Base-by-base conservation (phyloP, 1,139 yeast species). In the Trichomonascaceae sp. region DNA sequence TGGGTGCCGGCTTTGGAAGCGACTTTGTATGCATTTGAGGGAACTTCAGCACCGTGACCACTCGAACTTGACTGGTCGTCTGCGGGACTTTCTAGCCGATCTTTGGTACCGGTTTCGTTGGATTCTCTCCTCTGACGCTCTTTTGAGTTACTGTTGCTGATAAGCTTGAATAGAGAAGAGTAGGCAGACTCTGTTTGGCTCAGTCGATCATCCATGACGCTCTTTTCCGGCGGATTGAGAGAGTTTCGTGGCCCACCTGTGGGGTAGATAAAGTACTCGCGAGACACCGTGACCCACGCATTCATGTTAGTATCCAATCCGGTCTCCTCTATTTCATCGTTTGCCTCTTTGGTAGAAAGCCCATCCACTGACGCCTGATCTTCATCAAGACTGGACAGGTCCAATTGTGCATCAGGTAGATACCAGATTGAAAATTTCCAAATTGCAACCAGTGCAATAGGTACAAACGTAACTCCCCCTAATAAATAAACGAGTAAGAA, bases 241-340 rank as follows among this genome's bases (percentile, higher is more conserved):
- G 51, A 42, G 32, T 48, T 44, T 29, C 47, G 46, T 8, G 54
- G 42, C 11, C 53, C 53, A 0, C 57, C 56, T 1, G 50, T 44
- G 4, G 59, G 62, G 47, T 69, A 63, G 36, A 59, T 62, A 40
- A 70, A 70, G 45, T 78, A 82, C 45, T 80, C 89, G 40, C 74
- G 74, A 0, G 95, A 81, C 6, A 85, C 84, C 3, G 79, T 73
- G 3, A 87, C 57, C 93, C 94, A 84, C 2, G 94, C 95, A 9
- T 73, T 59, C 49, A 71, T 74, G 45, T 64, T 70, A 0, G 84
- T 69, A 26, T 74, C 73, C 4, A 79, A 70, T 2, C 92, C 93
- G 2, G 71, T 56, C 17, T 66, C 65, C 29, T 61, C 58, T 13
- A 58, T 56, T 43, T 80, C 87, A 40, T 77, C 76, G 23, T 41